Base-by-base conservation (phyloP, 1,284 basidiomycete species). In the Naganishia sp. region DNA sequence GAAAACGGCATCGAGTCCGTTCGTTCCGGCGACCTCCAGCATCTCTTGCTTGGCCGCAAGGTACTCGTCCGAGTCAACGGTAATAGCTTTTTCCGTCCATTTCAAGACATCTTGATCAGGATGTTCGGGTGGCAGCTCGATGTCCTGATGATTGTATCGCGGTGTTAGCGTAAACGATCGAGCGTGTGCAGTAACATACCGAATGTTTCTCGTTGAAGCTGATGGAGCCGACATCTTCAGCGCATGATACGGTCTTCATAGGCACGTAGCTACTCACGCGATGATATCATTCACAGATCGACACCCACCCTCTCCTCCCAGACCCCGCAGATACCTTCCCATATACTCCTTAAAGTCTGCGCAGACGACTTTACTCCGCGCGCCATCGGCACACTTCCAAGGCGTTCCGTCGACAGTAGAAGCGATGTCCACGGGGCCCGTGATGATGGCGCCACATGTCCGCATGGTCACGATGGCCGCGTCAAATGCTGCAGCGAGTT, bases 1-100 rank as follows among this genome's bases (percentile, higher is more conserved):
- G n/a, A 70, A 53, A 17, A 70, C 69, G 5, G 64, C 63, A 45
- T 68, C 67, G 0, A 70, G 62, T 2, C 69, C 69, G 31, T 60
- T 55, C 17, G 49, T 62, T 17, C 69, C 67, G 23, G 69, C 69
- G 6, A 67, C 35, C 1, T 43, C 3, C 25, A 46, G 32, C 69
- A 70, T 70, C 10, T 68, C 67, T 17, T n/a, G 46, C 42, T 61
- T 64, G n/a, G 69, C 69, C 17, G 11, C 32, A 3, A 18, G n/a
- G 62, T 70, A 70, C n/a, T 32, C 69, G 18, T 35, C 28, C 4
- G 69, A 70, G 21, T 66, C 53, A 53, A 61, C 41, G 13, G 35
- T 17, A 6, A 54, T 52, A 11, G 69, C 69, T 23, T 32, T 23
- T 1, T 62, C 41, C 25, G 53, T 50, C 7, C 57, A 54, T 43